Base-by-base conservation (phyloP, 768 basidiomycete species). In the Xerocomellus intermedius region DNA sequence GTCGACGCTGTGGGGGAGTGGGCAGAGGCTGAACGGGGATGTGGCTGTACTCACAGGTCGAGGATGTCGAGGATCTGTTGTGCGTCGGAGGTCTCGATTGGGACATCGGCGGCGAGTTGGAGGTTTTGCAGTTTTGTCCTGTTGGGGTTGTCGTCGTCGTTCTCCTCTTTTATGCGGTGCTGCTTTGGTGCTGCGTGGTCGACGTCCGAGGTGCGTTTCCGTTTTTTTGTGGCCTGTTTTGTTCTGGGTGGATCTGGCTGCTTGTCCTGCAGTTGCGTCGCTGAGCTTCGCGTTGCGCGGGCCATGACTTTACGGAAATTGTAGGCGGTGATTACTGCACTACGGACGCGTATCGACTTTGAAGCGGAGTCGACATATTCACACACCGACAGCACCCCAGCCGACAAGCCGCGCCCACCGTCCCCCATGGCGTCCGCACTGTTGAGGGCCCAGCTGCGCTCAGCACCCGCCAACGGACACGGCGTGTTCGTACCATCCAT, bases 381-480 rank as follows among this genome's bases (percentile, higher is more conserved):
- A 65, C 43, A 33, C 71, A 61, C 75, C 59, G 74, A 63, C 38
- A 44, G 13, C 21, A 2, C 50, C 39, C 24, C 16, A 44, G 56
- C 54, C 53, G 51, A 54, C n/a, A 0, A 10, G 39, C 43, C 56
- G 50, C 12, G 30, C 42, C 19, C 57, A 9, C 30, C 38, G 28
- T 44, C 47, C 37, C 2, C 14, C 19, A 75, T 77, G 77, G 71
- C 69, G 44, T 70, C 75, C 53, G 60, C 77, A 17, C 64, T 83
- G 42, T 64, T 77, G 38, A 73, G 82, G 36, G 82, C 76, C 0
- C 71, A 73, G 56, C 69, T 83, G 42, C 75, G 80, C 59, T 83
- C 91, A 0, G 65, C 68, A 24, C 86, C 86, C 24, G 80, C 86
- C 54, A 93, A 94, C 69, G 91, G 91, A 2, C 88, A 89, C 66